Evolutionary conservation across 2,329 filamentous ascomycete genomes (phyloP).

Genomic region (Clonostachys byssicola): DNA sequence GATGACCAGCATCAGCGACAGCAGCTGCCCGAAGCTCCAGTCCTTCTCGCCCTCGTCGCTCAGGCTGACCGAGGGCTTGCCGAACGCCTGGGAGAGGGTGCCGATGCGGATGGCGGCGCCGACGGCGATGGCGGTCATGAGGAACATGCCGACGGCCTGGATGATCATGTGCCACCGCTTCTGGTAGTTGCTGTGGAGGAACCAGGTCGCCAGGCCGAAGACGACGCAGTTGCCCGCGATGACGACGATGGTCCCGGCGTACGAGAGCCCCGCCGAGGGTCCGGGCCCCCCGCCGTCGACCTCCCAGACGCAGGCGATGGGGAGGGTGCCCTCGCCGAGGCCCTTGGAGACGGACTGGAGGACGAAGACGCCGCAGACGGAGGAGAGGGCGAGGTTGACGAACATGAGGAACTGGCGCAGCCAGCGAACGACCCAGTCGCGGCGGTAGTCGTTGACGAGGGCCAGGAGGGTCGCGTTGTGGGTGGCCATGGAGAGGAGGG

Average conservation of each 20-base stretch:
- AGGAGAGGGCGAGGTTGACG: constrained; percentile 55
- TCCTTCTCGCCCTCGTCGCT: constrained; percentile 46
- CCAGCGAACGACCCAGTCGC: constrained; percentile 65
- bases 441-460: constrained; percentile 60
- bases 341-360: constrained; percentile 48
- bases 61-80: constrained; percentile 42
- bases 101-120: constrained; percentile 55
- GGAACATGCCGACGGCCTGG: constrained; percentile 45
- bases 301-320: constrained; percentile 59
- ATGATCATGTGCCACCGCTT: constrained; percentile 50
- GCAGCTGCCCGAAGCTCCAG: constrained; percentile 61
- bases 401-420: constrained; percentile 63
- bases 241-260: constrained; percentile 56
- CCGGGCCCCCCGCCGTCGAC: constrained; percentile 26
- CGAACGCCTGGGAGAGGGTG: constrained; percentile 57
- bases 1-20: constrained; percentile 55
- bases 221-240: constrained; percentile 55
- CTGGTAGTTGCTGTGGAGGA: constrained; percentile 48
- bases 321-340: constrained; percentile 45
- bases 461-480: constrained; percentile 63
- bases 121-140: constrained; percentile 54
- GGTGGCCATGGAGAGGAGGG: constrained; percentile 59
- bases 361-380: constrained; percentile 51
- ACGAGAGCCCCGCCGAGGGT: constrained; percentile 39
- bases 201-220: constrained; percentile 59